These are phyloP conservation scores for Cyanidiococcus yangmingshanensis DNA, from an alignment of 23 red algal species.

Conservation along the genomic window DNA sequence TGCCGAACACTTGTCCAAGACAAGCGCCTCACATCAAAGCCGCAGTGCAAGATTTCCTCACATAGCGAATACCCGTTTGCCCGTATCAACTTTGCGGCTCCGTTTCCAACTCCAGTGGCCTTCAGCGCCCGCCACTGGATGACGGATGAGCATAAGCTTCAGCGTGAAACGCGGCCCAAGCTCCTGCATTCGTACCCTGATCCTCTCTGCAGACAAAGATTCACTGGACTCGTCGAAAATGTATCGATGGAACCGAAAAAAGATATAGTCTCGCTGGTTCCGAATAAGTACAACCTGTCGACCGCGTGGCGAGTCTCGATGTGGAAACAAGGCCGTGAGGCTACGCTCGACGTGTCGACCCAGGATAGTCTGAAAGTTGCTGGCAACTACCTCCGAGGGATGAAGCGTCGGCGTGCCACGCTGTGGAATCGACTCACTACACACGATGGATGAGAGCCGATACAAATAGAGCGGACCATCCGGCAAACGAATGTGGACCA, in stretches of 20 bases:
- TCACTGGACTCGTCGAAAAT: slow-evolving; percentile 2
- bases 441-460: slow-evolving; percentile 48
- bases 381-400: slow-evolving; percentile 60
- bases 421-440: slow-evolving; percentile 28
- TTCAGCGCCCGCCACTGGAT: neutral
- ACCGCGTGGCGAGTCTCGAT: slow-evolving; percentile 29
- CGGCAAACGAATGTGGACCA: slow-evolving; percentile 56
- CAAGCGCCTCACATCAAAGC: too few species aligned
- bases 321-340: slow-evolving; percentile 69
- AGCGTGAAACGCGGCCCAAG: slow-evolving; percentile 92
- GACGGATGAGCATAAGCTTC: slow-evolving; percentile 21
- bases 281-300: slow-evolving; percentile 81
- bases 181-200: slow-evolving; percentile 57
- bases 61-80: neutral
- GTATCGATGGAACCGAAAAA: slow-evolving; percentile 84
- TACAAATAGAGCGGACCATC: slow-evolving; percentile 62
- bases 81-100: neutral
- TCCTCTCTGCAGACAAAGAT: neutral
- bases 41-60: neutral
- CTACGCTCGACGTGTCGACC: slow-evolving; percentile 56
- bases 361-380: slow-evolving; percentile 66
- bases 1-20: too few species aligned
- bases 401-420: slow-evolving; percentile 43
- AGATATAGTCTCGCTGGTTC: slow-evolving; percentile 94
- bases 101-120: neutral